These are phyloP conservation scores for Lactuca saligna DNA, from an alignment of 129 eudicot genomes.

Conservation along the genomic window DNA sequence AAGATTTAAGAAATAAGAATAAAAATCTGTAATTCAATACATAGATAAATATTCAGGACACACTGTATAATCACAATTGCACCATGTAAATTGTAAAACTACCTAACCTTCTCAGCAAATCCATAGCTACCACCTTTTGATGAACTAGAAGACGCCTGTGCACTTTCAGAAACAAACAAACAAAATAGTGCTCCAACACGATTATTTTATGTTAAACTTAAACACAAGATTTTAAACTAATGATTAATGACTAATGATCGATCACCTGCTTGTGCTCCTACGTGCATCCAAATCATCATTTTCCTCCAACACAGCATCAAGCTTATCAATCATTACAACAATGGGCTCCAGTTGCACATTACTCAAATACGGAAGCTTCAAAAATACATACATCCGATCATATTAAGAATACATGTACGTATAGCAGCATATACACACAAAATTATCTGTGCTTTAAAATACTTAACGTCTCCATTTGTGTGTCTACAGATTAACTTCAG, in stretches of 20 bases:
- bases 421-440: background rate
- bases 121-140: conserved; percentile 76
- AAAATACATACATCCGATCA: conserved; percentile 10
- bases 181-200: conserved; percentile 2
- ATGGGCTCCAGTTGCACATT: conserved; percentile 86
- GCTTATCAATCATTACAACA: conserved; percentile 78
- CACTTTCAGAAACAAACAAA: conserved; percentile 32
- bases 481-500: too few species aligned
- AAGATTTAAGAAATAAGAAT: background rate
- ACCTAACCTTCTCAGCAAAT: conserved; percentile 92
- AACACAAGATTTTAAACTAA: conserved; percentile 11
- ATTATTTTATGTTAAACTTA: background rate
- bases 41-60: too few species aligned
- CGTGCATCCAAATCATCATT: conserved; percentile 55
- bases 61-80: background rate
- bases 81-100: conserved; percentile 16
- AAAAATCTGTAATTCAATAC: background rate
- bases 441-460: background rate
- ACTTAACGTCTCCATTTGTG: too few species aligned
- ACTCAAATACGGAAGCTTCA: conserved; percentile 86
- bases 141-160: conserved; percentile 45
- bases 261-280: conserved; percentile 63
- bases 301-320: conserved; percentile 85
- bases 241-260: background rate
- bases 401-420: background rate